These are phyloP conservation scores for Rhododendron ferrugineum DNA, from an alignment of 148 eudicot species.

Conservation along the genomic window DNA sequence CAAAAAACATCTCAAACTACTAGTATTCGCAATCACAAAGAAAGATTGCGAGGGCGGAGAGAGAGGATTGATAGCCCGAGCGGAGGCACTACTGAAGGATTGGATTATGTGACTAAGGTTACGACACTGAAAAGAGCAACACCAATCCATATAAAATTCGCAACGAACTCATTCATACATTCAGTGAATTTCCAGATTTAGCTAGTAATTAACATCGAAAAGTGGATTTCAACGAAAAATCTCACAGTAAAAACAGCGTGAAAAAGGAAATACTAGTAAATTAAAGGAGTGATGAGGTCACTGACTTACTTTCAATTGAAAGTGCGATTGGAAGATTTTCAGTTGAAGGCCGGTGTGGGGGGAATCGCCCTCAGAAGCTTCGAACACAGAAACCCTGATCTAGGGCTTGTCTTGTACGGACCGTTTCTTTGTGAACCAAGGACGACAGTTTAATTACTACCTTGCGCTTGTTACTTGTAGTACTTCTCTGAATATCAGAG, in stretches of 20 bases:
- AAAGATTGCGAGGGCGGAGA: too few relatives aligned
- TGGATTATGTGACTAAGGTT: too few relatives aligned
- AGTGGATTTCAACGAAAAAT: background rate
- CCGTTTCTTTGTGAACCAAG: too few relatives aligned
- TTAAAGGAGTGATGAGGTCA: background rate
- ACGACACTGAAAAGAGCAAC: too few relatives aligned
- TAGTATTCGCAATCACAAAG: too few relatives aligned
- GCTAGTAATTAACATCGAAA: background rate
- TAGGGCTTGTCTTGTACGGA: background rate
- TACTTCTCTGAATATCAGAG: too few relatives aligned
- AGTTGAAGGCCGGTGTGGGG: too few relatives aligned
- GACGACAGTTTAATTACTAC: too few relatives aligned
- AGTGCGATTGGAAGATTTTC: background rate
- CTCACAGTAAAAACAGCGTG: background rate
- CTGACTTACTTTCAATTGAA: background rate
- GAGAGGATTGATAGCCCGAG: too few relatives aligned
- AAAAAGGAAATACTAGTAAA: background rate
- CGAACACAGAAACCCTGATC: background rate
- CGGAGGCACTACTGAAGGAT: background rate
- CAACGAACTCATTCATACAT: background rate
- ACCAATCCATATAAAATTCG: too few relatives aligned
- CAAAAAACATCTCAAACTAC: too few relatives aligned
- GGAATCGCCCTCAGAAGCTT: background rate
- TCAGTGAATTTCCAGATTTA: background rate
- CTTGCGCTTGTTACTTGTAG: too few relatives aligned